These are phyloP conservation scores for Backusella tarrabulga DNA, from an alignment of 192 early-diverging fungal species.

Conservation along the genomic window DNA sequence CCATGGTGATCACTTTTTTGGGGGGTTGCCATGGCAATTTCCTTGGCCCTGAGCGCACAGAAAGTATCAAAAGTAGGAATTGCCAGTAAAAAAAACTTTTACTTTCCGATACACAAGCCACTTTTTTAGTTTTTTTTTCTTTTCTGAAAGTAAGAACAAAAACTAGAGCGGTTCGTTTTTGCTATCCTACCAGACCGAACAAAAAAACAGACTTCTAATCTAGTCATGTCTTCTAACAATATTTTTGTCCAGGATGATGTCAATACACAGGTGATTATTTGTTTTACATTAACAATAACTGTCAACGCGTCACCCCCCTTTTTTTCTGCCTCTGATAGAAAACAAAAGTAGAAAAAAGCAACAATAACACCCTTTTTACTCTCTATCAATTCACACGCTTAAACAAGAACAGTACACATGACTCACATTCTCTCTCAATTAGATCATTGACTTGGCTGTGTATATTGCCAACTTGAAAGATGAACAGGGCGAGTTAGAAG, in stretches of 20 bases:
- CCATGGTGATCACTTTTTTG: not conserved
- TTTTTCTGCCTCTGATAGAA: not conserved
- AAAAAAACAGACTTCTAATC: not conserved
- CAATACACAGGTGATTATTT: not conserved
- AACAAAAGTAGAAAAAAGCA: not conserved
- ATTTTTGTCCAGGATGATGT: constrained; percentile 12
- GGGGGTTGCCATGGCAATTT: not conserved
- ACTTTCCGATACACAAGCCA: not conserved
- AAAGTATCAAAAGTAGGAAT: not conserved
- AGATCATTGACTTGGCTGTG: constrained; percentile 72
- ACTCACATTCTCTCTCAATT: not conserved
- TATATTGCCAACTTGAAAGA: constrained; percentile 61
- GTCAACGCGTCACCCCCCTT: not conserved
- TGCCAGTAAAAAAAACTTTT: not conserved
- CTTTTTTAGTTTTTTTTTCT: not conserved
- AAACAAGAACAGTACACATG: not conserved
- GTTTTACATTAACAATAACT: not conserved
- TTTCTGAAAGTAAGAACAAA: not conserved
- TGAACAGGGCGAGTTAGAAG: constrained; percentile 45
- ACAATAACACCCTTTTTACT: not conserved
- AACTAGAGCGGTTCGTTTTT: not conserved
- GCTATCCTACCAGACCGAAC: not conserved
- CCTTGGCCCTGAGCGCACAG: not conserved
- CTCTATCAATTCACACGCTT: not conserved
- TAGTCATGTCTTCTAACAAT: constrained; percentile 13